Evolutionary conservation across 116 monocot genomes (phyloP).

Genomic region (Cymodocea nodosa): DNA sequence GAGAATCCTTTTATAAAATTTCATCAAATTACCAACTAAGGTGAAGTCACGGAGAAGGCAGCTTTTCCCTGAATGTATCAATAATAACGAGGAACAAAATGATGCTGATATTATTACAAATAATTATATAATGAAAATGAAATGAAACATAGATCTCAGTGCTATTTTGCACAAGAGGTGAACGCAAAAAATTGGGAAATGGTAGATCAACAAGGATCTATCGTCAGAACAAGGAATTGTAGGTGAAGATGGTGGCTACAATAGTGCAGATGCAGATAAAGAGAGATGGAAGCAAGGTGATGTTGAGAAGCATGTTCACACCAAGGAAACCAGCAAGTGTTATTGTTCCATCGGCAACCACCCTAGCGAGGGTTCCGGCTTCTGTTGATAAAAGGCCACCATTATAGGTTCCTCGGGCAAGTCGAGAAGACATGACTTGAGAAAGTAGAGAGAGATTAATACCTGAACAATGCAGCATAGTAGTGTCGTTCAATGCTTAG

Average conservation of each 20-base stretch:
- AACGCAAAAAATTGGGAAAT: not conserved
- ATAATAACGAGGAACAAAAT: not conserved
- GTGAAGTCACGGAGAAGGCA: too few species aligned
- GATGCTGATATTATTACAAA: too few species aligned
- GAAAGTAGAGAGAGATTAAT: constrained; percentile 85
- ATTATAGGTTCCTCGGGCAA: constrained; percentile 89
- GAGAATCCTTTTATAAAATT: too few species aligned
- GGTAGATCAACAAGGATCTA: not conserved
- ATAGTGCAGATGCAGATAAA: constrained; percentile 53
- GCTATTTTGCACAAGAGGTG: not conserved
- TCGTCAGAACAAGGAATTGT: constrained; percentile 60
- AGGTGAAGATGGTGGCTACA: constrained; percentile 48
- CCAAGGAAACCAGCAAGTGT: constrained; percentile 76
- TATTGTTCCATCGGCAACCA: constrained; percentile 79
- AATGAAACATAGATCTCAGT: too few species aligned
- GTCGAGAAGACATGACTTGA: constrained; percentile 81
- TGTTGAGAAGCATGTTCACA: constrained; percentile 52
- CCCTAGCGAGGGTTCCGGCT: constrained; percentile 86
- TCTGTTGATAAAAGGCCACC: constrained; percentile 87
- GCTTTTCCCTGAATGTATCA: too few species aligned
- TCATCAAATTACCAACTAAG: too few species aligned
- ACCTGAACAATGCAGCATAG: constrained; percentile 27
- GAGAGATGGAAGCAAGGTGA: constrained; percentile 66
- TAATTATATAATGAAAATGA: too few species aligned
- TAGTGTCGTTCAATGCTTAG: too few species aligned